Evolutionary conservation across 352 stramenopile species (phyloP), one percentile per base, ranked within the genome.

Genomic region (Pythium pyrilobum): DNA sequence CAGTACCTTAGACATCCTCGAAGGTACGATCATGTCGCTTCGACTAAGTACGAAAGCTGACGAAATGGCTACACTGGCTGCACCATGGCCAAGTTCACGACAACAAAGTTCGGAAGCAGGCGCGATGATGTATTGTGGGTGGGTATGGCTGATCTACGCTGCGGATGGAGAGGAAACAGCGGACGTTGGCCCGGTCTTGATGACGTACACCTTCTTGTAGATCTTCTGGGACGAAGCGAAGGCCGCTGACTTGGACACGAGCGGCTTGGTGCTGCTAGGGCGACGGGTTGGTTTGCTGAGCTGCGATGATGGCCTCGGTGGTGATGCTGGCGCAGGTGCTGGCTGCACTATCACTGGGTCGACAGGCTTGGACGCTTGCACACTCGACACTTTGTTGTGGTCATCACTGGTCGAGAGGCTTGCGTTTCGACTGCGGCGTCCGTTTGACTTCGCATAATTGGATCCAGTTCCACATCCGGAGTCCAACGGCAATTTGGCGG

Each of bases 161-260:
- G 21, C 44, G 29, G 31, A 69, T 24, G 62, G 41, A 13, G 62
- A 48, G 5, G 46, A 52, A 11, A 29, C 45, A 15, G 51, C 28
- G 6, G 36, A n/a, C 2, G 61, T 37, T 23, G 36, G 31, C 4
- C 42, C 41, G 15, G 27, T 38, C 44, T 72, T 72, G 6, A 59
- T 61, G 21, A 72, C 56, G 65, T 73, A 73, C 16, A 73, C 55
- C 37, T 67, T 50, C 41, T 66, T 71, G 52, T 50, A 64, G 24
- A 37, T 48, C 46, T 66, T 67, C 7, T 61, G 39, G 13, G 36
- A 10, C 2, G 51, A 51, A 1, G 28, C 4, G 12, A 23, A 18
- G 3, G 47, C 4, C 18, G 37, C n/a, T 27, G 27, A 15, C 20
- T 52, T 62, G 3, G 43, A 29, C 6, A 28, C 9, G 21, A 39